Conservation (phyloP, 2,329 filamentous ascomycete species). For the Diaporthe caulivora region DNA sequence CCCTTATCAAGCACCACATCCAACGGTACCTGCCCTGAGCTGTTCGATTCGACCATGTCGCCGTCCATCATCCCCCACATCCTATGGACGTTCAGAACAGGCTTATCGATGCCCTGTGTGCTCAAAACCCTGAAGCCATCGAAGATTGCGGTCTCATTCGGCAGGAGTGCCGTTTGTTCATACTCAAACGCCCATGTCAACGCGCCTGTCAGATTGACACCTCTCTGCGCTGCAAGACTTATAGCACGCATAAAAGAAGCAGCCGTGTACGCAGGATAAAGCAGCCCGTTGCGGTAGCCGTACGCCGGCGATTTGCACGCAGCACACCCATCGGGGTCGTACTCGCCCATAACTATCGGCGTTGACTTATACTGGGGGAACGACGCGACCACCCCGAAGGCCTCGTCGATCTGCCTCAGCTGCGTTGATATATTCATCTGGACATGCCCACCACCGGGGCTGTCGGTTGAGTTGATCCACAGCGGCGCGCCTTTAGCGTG, state of each 20-base stretch:
- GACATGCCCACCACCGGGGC: constrained; percentile 1
- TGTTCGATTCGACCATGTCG: constrained; percentile 8
- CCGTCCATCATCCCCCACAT: constrained; percentile 30
- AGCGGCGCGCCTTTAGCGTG: constrained; percentile 26
- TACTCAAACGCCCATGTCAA: constrained; percentile 32
- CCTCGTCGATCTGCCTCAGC: constrained; percentile 25
- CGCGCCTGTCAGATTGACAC: constrained; percentile 19
- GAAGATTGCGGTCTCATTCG: constrained; percentile 17
- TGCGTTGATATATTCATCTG: constrained; percentile 32
- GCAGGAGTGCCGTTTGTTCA: constrained; percentile 25
- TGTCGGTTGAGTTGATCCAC: constrained; percentile 22
- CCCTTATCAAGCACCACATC: constrained; percentile 13
- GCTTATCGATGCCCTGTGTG: constrained; percentile 32
- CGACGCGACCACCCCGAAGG: constrained; percentile 19
- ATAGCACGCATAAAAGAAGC: constrained; percentile 28
- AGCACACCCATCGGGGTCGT: constrained; percentile 29
- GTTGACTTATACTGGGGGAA: constrained; percentile 22
- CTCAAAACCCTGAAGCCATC: constrained; percentile 29
- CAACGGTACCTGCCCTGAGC: constrained; percentile 21
- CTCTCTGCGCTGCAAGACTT: neutral
- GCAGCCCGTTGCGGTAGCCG: constrained; percentile 19
- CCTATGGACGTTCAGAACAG: constrained; percentile 27
- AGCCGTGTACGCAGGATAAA: constrained; percentile 27
- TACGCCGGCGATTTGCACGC: constrained; percentile 31
- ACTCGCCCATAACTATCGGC: constrained; percentile 31